Conservation (phyloP, 139 green algal species). For the Penium margaritaceum region DNA sequence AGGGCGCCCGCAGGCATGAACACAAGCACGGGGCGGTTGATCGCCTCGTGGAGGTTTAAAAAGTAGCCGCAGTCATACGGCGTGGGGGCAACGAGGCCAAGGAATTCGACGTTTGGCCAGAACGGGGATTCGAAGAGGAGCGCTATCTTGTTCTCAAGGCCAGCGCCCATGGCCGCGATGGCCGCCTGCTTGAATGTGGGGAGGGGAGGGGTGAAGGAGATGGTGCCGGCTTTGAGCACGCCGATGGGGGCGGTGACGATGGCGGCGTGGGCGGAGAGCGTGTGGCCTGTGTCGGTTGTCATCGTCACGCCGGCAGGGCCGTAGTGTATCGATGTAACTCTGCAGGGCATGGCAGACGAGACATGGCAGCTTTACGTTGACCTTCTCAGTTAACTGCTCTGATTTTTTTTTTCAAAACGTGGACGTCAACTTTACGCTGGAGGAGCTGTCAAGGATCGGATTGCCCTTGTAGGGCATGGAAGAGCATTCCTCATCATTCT, state of each 20-base stretch:
- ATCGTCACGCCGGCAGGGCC: too few relatives aligned
- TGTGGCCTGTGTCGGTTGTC: too few relatives aligned
- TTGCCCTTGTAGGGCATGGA: too few relatives aligned
- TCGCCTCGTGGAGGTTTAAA: conserved; percentile 41
- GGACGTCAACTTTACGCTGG: too few relatives aligned
- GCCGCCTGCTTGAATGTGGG: conserved; percentile 25
- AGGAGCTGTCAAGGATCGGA: too few relatives aligned
- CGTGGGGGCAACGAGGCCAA: conserved; percentile 33
- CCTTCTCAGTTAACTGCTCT: too few relatives aligned
- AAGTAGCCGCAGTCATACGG: conserved; percentile 47
- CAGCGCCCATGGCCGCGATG: conserved; percentile 28
- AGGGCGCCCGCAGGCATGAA: conserved; percentile 41
- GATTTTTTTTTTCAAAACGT: too few relatives aligned
- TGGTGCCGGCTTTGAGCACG: conserved; percentile 29
- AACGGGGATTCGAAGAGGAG: conserved; percentile 29
- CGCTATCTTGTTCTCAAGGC: conserved; percentile 47
- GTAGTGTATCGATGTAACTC: too few relatives aligned
- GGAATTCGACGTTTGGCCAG: conserved; percentile 47
- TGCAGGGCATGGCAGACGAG: too few relatives aligned
- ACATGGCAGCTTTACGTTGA: too few relatives aligned
- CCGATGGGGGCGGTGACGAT: conserved; percentile 36
- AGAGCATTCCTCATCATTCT: too few relatives aligned
- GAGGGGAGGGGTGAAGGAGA: conserved; percentile 34
- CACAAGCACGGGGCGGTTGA: conserved; percentile 22
- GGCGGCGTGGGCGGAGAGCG: conserved; percentile 25